A percentile compares a stretch with the other conserved stretches of the same genome.
Conservation (phyloP, 2,329 filamentous ascomycete genomes). For the Fusarium phyllophilum region DNA sequence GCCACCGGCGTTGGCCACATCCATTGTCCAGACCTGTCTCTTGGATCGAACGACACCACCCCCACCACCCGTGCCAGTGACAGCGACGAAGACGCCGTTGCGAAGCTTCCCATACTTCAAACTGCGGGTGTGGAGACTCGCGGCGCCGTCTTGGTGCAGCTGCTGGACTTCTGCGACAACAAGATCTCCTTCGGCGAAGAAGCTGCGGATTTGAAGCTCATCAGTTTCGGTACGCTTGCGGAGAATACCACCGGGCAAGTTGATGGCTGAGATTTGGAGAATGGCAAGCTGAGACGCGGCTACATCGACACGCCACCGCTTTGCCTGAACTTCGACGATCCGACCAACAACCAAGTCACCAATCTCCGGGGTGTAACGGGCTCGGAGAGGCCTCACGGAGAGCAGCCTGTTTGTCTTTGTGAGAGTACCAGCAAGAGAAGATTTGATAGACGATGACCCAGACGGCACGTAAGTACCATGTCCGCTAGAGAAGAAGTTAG, state of each 20-base stretch:
- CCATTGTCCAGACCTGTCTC: conserved; percentile 88
- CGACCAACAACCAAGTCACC: conserved; percentile 94
- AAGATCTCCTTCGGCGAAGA: conserved; percentile 94
- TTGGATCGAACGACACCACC: conserved; percentile 85
- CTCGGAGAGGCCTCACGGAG: conserved; percentile 87
- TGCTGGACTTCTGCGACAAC: conserved; percentile 95
- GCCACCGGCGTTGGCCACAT: conserved; percentile 63
- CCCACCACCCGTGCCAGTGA: conserved; percentile 85
- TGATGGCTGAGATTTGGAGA: conserved; percentile 89
- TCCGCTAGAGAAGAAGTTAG: conserved; percentile 64
- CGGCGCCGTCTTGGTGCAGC: conserved; percentile 85
- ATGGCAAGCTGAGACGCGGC: conserved; percentile 86
- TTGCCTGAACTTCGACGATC: conserved; percentile 93
- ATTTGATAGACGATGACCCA: conserved; percentile 76
- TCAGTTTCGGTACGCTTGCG: conserved; percentile 93
- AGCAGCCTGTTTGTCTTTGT: conserved; percentile 97
- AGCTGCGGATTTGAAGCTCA: conserved; percentile 96
- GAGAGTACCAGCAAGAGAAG: conserved; percentile 89
- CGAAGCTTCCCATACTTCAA: conserved; percentile 95
- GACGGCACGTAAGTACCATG: conserved; percentile 87
- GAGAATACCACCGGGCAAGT: conserved; percentile 91
- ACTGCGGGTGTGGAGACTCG: conserved; percentile 87
- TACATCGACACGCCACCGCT: conserved; percentile 95
- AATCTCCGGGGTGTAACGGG: conserved; percentile 94
- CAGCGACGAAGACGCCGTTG: conserved; percentile 89